phyloP scores from a whole-genome alignment of 306 rosid genomes.

The Inga oerstediana region DNA sequence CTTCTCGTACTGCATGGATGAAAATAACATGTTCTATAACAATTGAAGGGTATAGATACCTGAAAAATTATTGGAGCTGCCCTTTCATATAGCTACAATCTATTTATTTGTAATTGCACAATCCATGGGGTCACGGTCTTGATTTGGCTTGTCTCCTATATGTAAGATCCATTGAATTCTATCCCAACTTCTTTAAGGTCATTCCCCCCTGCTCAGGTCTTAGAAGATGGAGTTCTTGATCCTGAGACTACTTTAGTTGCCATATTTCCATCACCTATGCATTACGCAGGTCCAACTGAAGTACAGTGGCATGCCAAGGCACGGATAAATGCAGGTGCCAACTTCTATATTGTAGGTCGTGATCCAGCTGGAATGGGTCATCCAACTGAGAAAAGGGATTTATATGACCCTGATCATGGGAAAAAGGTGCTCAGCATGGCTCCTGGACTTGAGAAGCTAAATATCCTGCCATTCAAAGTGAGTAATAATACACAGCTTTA shows the following conservation, averaged over 20 bases:
- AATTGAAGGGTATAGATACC: conserved; percentile 5
- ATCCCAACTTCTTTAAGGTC: conserved; percentile 6
- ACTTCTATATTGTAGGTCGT: conserved; percentile 97
- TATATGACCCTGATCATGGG: conserved; percentile 95
- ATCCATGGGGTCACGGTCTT: not conserved
- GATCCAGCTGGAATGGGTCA: conserved; percentile 99
- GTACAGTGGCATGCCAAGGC: conserved; percentile 99
- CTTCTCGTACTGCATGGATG: conserved; percentile 14
- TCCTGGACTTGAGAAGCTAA: conserved; percentile 95
- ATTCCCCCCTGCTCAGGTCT: conserved; percentile 57
- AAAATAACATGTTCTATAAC: not conserved
- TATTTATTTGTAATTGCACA: conserved; percentile 14
- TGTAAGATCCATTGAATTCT: conserved; percentile 1
- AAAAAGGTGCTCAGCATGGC: conserved; percentile 95
- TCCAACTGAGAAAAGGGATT: conserved; percentile 91
- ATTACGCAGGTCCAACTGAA: conserved; percentile 98
- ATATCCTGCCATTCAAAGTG: conserved; percentile 93
- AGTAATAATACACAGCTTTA: conserved; percentile 25
- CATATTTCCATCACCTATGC: conserved; percentile 98
- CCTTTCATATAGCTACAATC: conserved; percentile 1
- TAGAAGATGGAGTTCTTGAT: conserved; percentile 95
- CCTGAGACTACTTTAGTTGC: conserved; percentile 92
- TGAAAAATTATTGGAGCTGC: conserved; percentile 6
- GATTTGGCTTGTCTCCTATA: not conserved
- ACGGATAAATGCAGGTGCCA: conserved; percentile 93